Base-by-base conservation (phyloP, 2,329 filamentous ascomycete genomes). In the Ceratocystis cacaofunesta region DNA sequence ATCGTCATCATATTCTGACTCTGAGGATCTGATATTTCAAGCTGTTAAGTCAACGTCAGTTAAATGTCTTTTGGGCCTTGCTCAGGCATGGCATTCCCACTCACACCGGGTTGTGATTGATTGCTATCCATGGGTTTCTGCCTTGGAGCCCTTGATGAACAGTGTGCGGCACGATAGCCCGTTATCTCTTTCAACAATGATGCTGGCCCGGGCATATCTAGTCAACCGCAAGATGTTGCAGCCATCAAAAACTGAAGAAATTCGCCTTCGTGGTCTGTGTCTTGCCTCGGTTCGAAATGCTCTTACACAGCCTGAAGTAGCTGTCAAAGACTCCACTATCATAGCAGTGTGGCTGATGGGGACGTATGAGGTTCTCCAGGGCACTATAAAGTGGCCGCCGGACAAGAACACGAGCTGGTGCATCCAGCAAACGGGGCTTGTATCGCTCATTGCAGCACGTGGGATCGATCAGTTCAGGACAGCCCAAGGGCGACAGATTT, bases 51-150 rank as follows among this genome's bases (percentile, higher is more conserved):
- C 32, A 32, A 63, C 61, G 6, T 60, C 50, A 4, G 28, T 61
- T 15, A 57, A 41, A 12, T 43, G 28, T 17, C 52, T 67, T 3
- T 25, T 46, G 19, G 63, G 63, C 8, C 66, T 44, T 10, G 22
- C 63, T 17, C 63, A 67, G 5, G 30, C 65, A n/a, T 67, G 63
- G 66, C 43, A 46, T 5, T 55, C 28, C 6, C 63, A 67, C 57
- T 63, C 66, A 1, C 52, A 65, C 30, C 41, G 60, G 1, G 61
- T 67, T 3, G 66, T 67, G 48, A 65, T 67, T 19, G 66, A 67
- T n/a, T 67, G 66, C 36, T 67, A 67, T n/a, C 66, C 66, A 17
- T 67, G 66, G 66, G 63, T 67, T 8, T 61, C 63, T 44, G 60
- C 32, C 1, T 43, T 67, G 50, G 66, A 67, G 57, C 63, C 66